Evolutionary conservation across 1,284 basidiomycete species (phyloP), one percentile per base, ranked within the genome.

Genomic region (Moesziomyces sp.): DNA sequence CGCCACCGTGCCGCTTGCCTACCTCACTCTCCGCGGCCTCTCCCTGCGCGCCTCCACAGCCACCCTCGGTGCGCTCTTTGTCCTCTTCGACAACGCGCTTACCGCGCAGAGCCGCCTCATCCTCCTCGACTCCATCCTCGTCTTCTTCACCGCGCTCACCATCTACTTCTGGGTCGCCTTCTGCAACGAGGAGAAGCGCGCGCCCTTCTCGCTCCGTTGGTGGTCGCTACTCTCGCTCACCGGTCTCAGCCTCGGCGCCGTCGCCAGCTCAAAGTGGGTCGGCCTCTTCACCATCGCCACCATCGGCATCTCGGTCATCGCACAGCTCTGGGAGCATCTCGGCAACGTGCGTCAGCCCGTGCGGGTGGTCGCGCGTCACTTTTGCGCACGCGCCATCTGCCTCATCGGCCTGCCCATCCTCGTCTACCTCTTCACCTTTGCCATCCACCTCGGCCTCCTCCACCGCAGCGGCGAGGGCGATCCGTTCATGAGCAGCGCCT

Each of bases 281-380:
- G 97, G 97, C 8, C 87, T 99, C 35, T 98, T 99, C 86, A 99
- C 95, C n/a, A 94, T 99, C 76, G 94, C 95, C 8, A 96, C 95
- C 5, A 86, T 99, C 58, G 97, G 96, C 16, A 82, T 92, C 26
- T 90, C 90, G 74, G 97, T 94, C 1, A 80, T 99, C 45, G 86
- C 89, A 44, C 96, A 97, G 81, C 87, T 99, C 2, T 99, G 97
- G 97, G 84, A 88, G 28, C 88, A 97, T 19, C 89, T 99, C 8
- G 97, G 95, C 9, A 94, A 99, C 84, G 83, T 93, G 26, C 89
- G 91, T 46, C 89, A 97, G 47, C 86, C 93, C 1, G 90, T 94
- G 18, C 87, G 88, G 46, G 84, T 91, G 44, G 94, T 93, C 85
- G 86, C 90, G 26, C 88, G 88, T 60, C 97, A 99, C 85, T 97